These are phyloP conservation scores for Myrica gale DNA, from an alignment of 306 rosid genomes.

Conservation along the genomic window DNA sequence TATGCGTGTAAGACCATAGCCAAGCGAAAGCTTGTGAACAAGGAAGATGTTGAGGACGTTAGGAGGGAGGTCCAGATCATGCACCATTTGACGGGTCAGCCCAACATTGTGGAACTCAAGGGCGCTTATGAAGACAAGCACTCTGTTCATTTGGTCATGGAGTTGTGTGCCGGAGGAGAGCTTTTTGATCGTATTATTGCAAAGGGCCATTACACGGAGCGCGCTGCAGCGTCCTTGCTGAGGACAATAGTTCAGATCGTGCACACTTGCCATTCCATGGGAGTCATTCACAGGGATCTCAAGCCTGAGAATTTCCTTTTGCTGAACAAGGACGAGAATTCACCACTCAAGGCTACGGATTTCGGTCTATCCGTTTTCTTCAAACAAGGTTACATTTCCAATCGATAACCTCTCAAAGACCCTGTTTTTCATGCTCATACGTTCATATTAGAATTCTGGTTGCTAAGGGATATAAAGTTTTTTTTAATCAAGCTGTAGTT, in stretches of 20 bases:
- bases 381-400: constrained; percentile 67
- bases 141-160: constrained; percentile 89
- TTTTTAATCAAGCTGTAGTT: too few species aligned
- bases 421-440: not conserved
- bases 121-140: constrained; percentile 93
- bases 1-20: constrained; percentile 92
- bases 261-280: constrained; percentile 93
- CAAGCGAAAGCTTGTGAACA: constrained; percentile 74
- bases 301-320: constrained; percentile 98
- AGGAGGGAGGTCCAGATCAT: constrained; percentile 93
- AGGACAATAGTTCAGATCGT: constrained; percentile 88
- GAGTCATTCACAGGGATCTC: constrained; percentile 93
- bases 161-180: constrained; percentile 92
- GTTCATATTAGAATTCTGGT: not conserved
- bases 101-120: constrained; percentile 80
- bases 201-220: constrained; percentile 90
- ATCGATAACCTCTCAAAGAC: too few species aligned
- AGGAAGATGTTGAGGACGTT: constrained; percentile 87
- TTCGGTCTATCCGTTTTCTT: constrained; percentile 91
- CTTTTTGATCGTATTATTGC: constrained; percentile 91
- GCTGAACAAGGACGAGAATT: constrained; percentile 64
- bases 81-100: constrained; percentile 86
- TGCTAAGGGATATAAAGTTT: too few species aligned
- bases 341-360: constrained; percentile 95
- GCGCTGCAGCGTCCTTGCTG: constrained; percentile 80